These are phyloP conservation scores for Metschnikowia drakensbergensis DNA, from an alignment of 805 yeast genomes.

Conservation along the genomic window DNA sequence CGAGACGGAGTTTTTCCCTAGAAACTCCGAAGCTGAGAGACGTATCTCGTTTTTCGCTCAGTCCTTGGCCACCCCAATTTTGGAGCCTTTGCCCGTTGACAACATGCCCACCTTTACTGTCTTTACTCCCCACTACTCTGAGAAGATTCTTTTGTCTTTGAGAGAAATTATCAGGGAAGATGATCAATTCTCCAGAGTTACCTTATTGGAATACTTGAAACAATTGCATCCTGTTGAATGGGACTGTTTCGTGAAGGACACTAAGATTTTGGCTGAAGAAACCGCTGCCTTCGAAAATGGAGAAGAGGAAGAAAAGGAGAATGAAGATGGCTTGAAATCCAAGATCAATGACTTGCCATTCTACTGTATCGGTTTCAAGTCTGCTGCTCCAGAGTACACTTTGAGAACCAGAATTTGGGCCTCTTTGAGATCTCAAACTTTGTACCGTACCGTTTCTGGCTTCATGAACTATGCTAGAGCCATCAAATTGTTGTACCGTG, in stretches of 20 bases:
- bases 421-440: slow-evolving; percentile 44
- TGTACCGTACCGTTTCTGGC: slow-evolving; percentile 45
- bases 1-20: slow-evolving; percentile 96
- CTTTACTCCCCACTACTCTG: slow-evolving; percentile 81
- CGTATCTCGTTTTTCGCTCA: slow-evolving; percentile 99
- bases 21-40: slow-evolving; percentile 97
- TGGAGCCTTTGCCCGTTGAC: slow-evolving; percentile 98
- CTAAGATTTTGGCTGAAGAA: slow-evolving; percentile 52
- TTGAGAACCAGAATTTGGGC: slow-evolving; percentile 48
- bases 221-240: slow-evolving; percentile 55
- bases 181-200: slow-evolving; percentile 55
- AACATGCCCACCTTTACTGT: slow-evolving; percentile 99
- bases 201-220: slow-evolving; percentile 53
- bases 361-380: slow-evolving; percentile 46
- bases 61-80: slow-evolving; percentile 96
- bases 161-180: slow-evolving; percentile 77
- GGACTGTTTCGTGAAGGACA: slow-evolving; percentile 55
- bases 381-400: slow-evolving; percentile 46
- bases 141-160: slow-evolving; percentile 70
- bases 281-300: slow-evolving; percentile 75
- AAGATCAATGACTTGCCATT: slow-evolving; percentile 62
- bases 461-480: slow-evolving; percentile 48
- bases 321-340: slow-evolving; percentile 66
- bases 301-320: slow-evolving; percentile 38
- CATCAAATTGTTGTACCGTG: slow-evolving; percentile 42